phyloP scores from a whole-genome alignment of 139 green algal genomes.

The Diplosphaera chodatii region DNA sequence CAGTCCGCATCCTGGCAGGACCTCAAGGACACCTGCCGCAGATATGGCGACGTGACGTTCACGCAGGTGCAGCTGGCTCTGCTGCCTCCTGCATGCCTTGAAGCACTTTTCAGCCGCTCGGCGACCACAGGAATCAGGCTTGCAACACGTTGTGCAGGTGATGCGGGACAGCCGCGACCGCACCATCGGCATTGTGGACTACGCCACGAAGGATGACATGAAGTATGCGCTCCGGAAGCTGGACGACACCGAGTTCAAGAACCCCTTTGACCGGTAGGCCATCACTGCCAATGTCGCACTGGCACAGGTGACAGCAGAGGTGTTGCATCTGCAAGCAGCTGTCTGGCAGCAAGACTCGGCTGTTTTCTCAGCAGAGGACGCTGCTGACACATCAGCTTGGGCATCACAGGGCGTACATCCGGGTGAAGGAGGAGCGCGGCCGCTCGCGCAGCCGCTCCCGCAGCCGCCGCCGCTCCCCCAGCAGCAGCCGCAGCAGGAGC shows the following conservation, averaged over 20 bases:
- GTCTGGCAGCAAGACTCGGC: too few species aligned
- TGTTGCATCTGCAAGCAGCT: too few species aligned
- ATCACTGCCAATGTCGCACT: neutral
- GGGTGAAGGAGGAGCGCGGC: constrained; percentile 15
- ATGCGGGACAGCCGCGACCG: constrained; percentile 40
- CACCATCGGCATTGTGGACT: constrained; percentile 62
- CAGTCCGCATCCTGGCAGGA: constrained; percentile 81
- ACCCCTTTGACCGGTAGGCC: constrained; percentile 49
- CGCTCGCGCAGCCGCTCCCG: neutral
- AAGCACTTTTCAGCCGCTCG: too few species aligned
- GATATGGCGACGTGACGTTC: constrained; percentile 52
- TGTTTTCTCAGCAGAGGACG: too few species aligned
- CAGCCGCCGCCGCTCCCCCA: too few species aligned
- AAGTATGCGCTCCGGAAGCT: constrained; percentile 53
- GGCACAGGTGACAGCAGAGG: too few species aligned
- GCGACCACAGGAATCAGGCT: too few species aligned
- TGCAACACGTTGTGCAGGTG: too few species aligned
- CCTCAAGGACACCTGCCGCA: constrained; percentile 73
- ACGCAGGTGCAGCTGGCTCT: constrained; percentile 39
- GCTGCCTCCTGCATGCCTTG: too few species aligned
- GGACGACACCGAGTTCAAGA: constrained; percentile 64
- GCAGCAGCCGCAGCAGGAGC: neutral
- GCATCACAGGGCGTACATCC: constrained; percentile 18
- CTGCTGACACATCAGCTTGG: too few species aligned
- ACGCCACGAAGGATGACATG: constrained; percentile 51